Evolutionary conservation across 179 eudicot species (phyloP).

Genomic region (Camellia oleifera): DNA sequence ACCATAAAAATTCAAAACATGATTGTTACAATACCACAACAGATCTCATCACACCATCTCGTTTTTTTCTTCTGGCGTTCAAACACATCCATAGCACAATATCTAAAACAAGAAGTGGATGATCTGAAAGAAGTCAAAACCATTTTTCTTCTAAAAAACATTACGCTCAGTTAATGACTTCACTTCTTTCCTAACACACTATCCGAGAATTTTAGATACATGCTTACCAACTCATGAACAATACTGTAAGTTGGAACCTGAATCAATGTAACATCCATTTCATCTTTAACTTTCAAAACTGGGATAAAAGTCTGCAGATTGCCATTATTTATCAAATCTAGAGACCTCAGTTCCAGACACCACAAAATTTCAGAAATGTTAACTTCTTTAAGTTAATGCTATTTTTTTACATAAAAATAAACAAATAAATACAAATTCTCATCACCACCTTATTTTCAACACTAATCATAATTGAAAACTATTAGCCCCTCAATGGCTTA

Average conservation of each 20-base stretch:
- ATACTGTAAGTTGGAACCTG: neutral
- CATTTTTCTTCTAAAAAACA: neutral
- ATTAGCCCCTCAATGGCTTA: neutral
- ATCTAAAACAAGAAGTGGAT: neutral
- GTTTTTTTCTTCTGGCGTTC: too few species aligned
- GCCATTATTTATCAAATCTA: neutral
- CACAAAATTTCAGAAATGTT: neutral
- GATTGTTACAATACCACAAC: too few species aligned
- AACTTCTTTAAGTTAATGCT: neutral
- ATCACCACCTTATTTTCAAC: neutral
- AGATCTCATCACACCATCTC: too few species aligned
- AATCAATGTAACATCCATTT: neutral
- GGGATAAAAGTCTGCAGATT: neutral
- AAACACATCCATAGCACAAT: too few species aligned
- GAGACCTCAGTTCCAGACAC: neutral
- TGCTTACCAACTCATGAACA: neutral
- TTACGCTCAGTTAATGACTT: neutral
- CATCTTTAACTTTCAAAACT: neutral
- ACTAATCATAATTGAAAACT: neutral
- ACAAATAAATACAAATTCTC: neutral
- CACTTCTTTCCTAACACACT: too few species aligned
- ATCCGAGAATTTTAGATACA: too few species aligned
- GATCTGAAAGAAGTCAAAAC: neutral
- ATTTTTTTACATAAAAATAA: too few species aligned
- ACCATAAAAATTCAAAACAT: too few species aligned